Evolutionary conservation across 116 monocot species (phyloP), one percentile per base, ranked within the genome.

Genomic region (Papilionanthe hybrid): DNA sequence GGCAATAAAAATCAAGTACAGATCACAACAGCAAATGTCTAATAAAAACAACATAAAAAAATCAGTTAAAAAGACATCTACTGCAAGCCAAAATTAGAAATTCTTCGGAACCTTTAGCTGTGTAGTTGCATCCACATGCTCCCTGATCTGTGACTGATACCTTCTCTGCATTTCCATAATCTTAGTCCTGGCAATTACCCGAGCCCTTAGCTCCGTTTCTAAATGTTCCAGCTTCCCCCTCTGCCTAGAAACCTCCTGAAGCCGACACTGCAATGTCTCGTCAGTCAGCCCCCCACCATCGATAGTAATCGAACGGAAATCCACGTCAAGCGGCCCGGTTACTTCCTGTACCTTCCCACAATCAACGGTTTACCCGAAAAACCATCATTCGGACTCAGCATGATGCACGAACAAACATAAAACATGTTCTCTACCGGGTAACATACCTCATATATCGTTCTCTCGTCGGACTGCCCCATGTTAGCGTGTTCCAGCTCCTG

Each of bases 371-470:
- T 15, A 4, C 53, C 53, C 53, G 53, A 53, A 32, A 23, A 72
- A 29, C 12, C 76, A 55, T 71, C 71, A 55, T 73, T 19, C 50
- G 19, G 22, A n/a, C 9, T 53, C 53, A 53, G 53, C 15, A 53
- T 13, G 15, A 53, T 53, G 53, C 53, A 53, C 13, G 53, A 2
- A 32, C n/a, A 43, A 74, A 73, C 6, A 41, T 65, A 47, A 22
- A 43, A n/a, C n/a, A 10, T 41, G 0, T 22, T 23, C 27, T 53
- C 67, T 20, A 42, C 71, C 43, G 43, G 27, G 37, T 15, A 74
- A 0, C 55, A 71, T 88, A 87, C 92, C 94, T 94, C 94, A 55
- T 88, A 90, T 78, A 92, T 89, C 25, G 94, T 88, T 75, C 94
- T 90, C 83, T 90, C 94, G 15, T 88, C 92, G n/a, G 92, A 86